Evolutionary conservation across 176 grass and related monocot genomes (phyloP).

Genomic region (Elymus sibiricus): DNA sequence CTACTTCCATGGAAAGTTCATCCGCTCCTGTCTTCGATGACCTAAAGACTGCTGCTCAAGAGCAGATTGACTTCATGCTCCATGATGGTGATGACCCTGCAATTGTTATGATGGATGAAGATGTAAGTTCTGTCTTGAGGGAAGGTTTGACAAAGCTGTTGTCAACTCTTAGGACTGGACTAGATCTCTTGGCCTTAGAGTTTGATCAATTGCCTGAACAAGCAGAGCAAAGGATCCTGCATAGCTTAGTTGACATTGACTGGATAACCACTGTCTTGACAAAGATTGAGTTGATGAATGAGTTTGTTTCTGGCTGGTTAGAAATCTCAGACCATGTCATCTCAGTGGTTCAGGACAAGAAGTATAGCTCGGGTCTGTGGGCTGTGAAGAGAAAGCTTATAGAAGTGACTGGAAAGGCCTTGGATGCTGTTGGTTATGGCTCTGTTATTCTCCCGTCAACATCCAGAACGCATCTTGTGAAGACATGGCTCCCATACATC

Average conservation of each 20-base stretch:
- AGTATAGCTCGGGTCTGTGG: conserved; percentile 60
- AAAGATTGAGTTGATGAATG: conserved; percentile 79
- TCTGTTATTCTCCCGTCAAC: conserved; percentile 62
- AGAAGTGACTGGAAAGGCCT: conserved; percentile 73
- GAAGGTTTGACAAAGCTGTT: conserved; percentile 60
- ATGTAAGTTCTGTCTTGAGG: conserved; percentile 60
- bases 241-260: conserved; percentile 66
- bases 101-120: conserved; percentile 73
- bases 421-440: conserved; percentile 88
- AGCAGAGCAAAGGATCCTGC: conserved; percentile 57
- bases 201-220: conserved; percentile 56
- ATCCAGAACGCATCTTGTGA: conserved; percentile 61
- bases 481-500: conserved; percentile 84
- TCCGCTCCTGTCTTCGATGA: conserved; percentile 67
- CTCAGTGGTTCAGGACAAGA: conserved; percentile 48
- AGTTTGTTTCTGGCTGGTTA: conserved; percentile 78
- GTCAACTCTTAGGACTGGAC: conserved; percentile 33
- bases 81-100: conserved; percentile 65
- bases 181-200: conserved; percentile 48
- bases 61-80: conserved; percentile 98
- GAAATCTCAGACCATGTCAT: conserved; percentile 56
- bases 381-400: conserved; percentile 66
- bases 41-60: conserved; percentile 87
- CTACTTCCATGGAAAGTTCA: conserved; percentile 45
- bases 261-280: conserved; percentile 65